phyloP scores from a whole-genome alignment of 148 eudicot genomes.

The Persicaria tinctoria region DNA sequence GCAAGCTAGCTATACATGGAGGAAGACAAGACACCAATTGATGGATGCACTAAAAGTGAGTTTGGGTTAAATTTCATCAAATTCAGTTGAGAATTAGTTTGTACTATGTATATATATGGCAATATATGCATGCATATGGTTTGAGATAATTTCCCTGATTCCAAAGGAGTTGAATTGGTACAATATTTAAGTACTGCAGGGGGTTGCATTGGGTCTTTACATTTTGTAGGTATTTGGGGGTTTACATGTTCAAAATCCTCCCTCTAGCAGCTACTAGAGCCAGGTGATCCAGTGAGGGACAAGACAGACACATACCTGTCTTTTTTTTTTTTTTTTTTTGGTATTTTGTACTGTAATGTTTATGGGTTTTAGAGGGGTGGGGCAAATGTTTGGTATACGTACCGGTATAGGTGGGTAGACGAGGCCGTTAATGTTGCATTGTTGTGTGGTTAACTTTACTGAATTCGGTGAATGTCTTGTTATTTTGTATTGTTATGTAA shows the following conservation, averaged over 20 bases:
- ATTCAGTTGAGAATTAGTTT: background rate
- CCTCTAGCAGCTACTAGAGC: background rate
- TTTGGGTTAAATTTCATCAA: background rate
- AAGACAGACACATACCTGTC: background rate
- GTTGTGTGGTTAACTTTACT: conserved; percentile 2
- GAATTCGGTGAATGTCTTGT: background rate
- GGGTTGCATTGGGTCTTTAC: background rate
- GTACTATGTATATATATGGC: conserved; percentile 8
- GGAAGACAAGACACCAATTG: too few species aligned
- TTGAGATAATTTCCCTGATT: background rate
- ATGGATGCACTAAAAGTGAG: background rate
- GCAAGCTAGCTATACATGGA: too few species aligned
- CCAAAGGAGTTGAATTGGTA: background rate
- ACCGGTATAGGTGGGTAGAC: background rate
- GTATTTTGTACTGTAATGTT: background rate
- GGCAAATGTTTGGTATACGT: conserved; percentile 9
- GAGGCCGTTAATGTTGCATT: background rate
- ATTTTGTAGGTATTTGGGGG: background rate
- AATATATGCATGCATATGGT: background rate
- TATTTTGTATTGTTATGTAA: background rate
- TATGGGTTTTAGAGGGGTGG: background rate
- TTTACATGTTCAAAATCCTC: background rate
- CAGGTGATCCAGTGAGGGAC: background rate
- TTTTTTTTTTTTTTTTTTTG: background rate
- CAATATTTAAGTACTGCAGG: too few species aligned